Conservation (phyloP, 495 filamentous ascomycete genomes). For the Hypoxylon trugodes region DNA sequence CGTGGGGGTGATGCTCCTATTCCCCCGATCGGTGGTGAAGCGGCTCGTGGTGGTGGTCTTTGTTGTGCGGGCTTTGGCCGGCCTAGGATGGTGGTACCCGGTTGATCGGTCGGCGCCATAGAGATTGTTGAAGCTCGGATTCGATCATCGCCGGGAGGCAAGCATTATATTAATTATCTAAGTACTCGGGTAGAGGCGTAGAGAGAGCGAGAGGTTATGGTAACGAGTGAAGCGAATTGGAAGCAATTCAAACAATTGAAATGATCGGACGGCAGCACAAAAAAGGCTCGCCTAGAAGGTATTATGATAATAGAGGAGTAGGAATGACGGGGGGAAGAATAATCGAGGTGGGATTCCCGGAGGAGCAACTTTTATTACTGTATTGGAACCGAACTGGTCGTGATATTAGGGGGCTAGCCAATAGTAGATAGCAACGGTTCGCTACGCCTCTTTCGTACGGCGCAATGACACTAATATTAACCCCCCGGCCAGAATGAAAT, state of each 20-base stretch:
- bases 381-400: conserved; percentile 1
- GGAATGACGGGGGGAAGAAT: conserved; percentile 19
- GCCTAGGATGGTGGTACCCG: conserved; percentile 14
- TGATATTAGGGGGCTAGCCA: conserved; percentile 13
- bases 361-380: conserved; percentile 20
- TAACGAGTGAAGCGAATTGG: conserved; percentile 14
- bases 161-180: conserved; percentile 31
- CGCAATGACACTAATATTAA: neutral
- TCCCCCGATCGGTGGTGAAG: neutral
- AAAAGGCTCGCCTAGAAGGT: conserved; percentile 20
- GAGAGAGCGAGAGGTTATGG: too few species aligned
- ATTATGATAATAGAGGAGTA: neutral
- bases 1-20: neutral
- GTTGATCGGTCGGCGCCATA: conserved; percentile 26
- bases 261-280: conserved; percentile 35
- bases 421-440: neutral
- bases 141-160: conserved; percentile 24
- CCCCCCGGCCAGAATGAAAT: too few species aligned
- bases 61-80: conserved; percentile 16
- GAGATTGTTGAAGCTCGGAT: conserved; percentile 14
- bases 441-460: conserved; percentile 15
- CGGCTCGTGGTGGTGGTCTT: neutral
- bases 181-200: too few species aligned
- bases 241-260: conserved; percentile 26
- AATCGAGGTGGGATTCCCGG: conserved; percentile 24